Base-by-base conservation (phyloP, 306 rosid genomes). In the Castanopsis chinensis region DNA sequence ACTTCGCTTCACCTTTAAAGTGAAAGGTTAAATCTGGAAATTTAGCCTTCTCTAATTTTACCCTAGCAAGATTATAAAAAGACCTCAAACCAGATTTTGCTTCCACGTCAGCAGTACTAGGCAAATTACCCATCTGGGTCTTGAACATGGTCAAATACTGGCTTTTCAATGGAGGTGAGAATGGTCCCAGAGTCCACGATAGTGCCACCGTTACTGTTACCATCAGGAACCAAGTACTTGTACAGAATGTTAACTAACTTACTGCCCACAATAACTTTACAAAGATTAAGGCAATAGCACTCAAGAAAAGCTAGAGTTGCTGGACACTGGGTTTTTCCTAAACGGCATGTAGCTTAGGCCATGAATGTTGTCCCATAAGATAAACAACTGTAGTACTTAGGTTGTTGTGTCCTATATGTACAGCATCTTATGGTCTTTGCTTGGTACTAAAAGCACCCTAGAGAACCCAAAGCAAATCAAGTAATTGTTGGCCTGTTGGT, bases 111-210 rank as follows among this genome's bases (percentile, higher is more conserved):
- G 37, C 37, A 13, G 88, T 98, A 78, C 99, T 83, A 3, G 85
- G 80, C 67, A 74, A 87, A 67, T 90, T 86, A 1, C 20, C 76
- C 89, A 93, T 73, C 73, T 93, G 98, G 19, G 81, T 78, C 74
- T 78, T 91, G 30, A 95, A 87, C 49, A 95, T 91, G 27, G 86
- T 86, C 87, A n/a, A 75, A 91, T 4, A 91, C 76, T 2, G 92
- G 84, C 60, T 51, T 63, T 54, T 95, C 99, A 90, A 95, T 85
- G 82, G 79, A 90, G 20, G 99, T 91, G 78, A 91, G 87, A 15
- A 97, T 93, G 27, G 94, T 73, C 3, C 99, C 99, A 4, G 98
- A 93, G 72, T 95, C 99, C 5, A 93, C 91, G 5, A 92, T 87
- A 4, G 98, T 81, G 17, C 99, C 99, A 0, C 99, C 98, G 20